These are phyloP conservation scores for Stagonosporopsis cucurbitacearum DNA, from an alignment of 2,329 filamentous ascomycete genomes.

Conservation along the genomic window DNA sequence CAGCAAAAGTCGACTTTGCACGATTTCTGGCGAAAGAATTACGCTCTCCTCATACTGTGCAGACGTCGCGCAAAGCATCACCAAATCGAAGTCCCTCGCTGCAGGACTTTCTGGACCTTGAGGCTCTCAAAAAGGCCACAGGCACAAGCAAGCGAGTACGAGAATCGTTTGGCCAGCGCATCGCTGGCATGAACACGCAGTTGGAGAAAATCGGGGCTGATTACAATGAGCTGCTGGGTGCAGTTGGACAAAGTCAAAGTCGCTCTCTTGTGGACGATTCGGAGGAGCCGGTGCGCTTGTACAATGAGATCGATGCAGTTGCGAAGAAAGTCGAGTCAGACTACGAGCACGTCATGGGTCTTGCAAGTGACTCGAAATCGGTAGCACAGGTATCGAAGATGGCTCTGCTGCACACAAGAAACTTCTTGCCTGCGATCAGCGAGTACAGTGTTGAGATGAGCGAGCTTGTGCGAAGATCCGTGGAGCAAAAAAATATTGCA, in stretches of 20 bases:
- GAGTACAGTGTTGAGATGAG: slow-evolving; percentile 65
- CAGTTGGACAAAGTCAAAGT: slow-evolving; percentile 54
- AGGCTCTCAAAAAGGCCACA: slow-evolving; percentile 75
- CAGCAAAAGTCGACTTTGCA: slow-evolving; percentile 70
- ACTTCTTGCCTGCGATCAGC: slow-evolving; percentile 66
- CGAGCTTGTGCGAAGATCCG: slow-evolving; percentile 58
- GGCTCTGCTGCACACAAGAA: slow-evolving; percentile 67
- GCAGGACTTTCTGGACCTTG: slow-evolving; percentile 71
- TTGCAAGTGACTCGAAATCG: slow-evolving; percentile 70
- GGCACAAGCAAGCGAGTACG: slow-evolving; percentile 69
- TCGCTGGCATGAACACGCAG: slow-evolving; percentile 51
- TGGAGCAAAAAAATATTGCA: slow-evolving; percentile 71
- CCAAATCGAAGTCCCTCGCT: slow-evolving; percentile 34
- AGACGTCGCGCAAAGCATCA: slow-evolving; percentile 32
- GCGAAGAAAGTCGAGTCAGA: slow-evolving; percentile 87
- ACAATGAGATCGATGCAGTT: slow-evolving; percentile 85
- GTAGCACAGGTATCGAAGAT: slow-evolving; percentile 68
- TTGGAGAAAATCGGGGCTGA: slow-evolving; percentile 52
- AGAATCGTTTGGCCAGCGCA: slow-evolving; percentile 66
- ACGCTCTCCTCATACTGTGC: slow-evolving; percentile 35
- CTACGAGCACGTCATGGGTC: slow-evolving; percentile 75
- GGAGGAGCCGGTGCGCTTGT: slow-evolving; percentile 70
- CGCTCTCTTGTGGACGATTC: slow-evolving; percentile 64
- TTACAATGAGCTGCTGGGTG: slow-evolving; percentile 53
- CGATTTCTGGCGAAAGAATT: slow-evolving; percentile 50